Base-by-base conservation (phyloP, 192 early-diverging fungal genomes). In the Jimgerdemannia lactiflua region DNA sequence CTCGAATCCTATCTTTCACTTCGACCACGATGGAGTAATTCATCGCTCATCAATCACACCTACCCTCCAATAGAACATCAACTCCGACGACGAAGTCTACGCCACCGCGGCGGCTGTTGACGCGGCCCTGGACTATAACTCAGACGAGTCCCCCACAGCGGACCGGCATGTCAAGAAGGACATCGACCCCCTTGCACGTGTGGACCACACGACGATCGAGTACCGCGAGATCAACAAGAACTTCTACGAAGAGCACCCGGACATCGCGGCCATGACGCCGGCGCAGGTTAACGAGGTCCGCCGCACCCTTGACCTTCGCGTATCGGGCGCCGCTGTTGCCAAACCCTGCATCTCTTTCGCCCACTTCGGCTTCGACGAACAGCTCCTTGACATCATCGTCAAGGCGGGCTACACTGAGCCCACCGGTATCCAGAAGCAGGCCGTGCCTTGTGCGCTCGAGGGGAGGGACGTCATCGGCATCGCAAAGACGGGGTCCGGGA, bases 21-120 rank as follows among this genome's bases (percentile, higher is more conserved):
- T 29, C 29, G 29, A 29, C 29, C 29, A 29, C 29, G 29, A 29
- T 29, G 0, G 29, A 29, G 29, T 1, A 29, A 29, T 14, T 77
- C 20, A 2, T 73, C 7, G 18, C 40, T 20, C 71, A 39, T 14
- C 39, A 19, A 8, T 40, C 19, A 19, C 69, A 17, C 4, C 59
- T 70, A 73, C 42, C 49, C 71, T 67, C 42, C 42, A 63, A 10
- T 79, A 84, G 84, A 80, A 92, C 68, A 87, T 79, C 6, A 90
- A 94, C 78, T 93, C 92, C 65, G 94, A 95, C 74, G 94, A 94
- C 72, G 93, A 94, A 79, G 94, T 95, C 3, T 95, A 95, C 80
- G 90, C 92, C 3, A 90, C 94, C 19, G 94, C 93, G 3, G 79
- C 87, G 10, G 92, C 92, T 40, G 77, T 94, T 19, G 91, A 89